Conservation (phyloP, 106 monocot genomes). For the Dactylorhiza incarnata region DNA sequence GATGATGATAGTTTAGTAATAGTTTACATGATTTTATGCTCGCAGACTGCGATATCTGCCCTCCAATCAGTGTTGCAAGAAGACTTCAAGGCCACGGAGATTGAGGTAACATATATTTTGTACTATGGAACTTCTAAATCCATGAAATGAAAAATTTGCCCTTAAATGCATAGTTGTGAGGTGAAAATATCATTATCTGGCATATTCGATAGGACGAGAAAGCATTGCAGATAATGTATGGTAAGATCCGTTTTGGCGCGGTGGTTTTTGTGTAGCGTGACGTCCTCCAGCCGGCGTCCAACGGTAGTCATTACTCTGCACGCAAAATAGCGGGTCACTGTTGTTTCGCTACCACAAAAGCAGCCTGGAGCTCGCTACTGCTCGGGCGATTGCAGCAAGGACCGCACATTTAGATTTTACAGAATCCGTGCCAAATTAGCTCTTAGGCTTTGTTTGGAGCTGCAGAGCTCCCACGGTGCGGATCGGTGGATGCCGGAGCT, state of each 20-base stretch:
- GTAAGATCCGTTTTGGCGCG: neutral
- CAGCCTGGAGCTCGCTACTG: no score
- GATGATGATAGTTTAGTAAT: neutral
- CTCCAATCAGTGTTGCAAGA: slow-evolving; percentile 96
- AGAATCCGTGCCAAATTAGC: no score
- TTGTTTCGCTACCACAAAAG: no score
- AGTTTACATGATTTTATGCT: neutral
- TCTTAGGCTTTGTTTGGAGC: no score
- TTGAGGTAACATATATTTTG: slow-evolving; percentile 51
- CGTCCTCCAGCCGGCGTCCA: neutral
- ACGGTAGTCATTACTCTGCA: no score
- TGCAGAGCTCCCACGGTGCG: no score
- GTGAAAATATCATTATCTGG: neutral
- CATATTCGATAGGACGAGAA: no score
- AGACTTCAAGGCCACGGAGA: slow-evolving; percentile 98
- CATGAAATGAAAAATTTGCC: neutral
- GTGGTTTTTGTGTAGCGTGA: neutral
- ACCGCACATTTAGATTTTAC: no score
- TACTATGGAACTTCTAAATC: neutral
- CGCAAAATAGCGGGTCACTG: no score
- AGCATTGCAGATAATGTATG: neutral
- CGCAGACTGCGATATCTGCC: slow-evolving; percentile 95
- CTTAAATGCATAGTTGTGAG: neutral
- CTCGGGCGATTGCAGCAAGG: no score
- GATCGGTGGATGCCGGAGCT: no score